phyloP scores from a whole-genome alignment of 495 filamentous ascomycete species.

The Neurospora terricola region DNA sequence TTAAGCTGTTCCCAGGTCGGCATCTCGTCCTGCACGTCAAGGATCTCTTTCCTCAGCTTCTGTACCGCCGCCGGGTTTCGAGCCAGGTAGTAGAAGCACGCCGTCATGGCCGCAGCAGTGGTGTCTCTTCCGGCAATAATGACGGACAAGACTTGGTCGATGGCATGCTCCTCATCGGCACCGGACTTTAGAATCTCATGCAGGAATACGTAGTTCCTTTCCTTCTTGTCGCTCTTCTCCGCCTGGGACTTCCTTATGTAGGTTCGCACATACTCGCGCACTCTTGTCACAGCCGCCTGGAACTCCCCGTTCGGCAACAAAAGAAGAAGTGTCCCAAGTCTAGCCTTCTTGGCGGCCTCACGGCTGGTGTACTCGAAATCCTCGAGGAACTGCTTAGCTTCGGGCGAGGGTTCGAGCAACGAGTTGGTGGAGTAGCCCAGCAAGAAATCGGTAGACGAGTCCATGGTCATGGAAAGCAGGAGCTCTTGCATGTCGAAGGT shows the following conservation, averaged over 20 bases:
- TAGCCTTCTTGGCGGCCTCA: conserved; percentile 31
- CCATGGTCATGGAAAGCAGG: conserved; percentile 53
- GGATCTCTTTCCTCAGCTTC: conserved; percentile 39
- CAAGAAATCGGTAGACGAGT: conserved; percentile 57
- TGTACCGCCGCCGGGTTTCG: conserved; percentile 40
- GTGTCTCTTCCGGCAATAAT: conserved; percentile 52
- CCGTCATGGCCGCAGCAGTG: conserved; percentile 47
- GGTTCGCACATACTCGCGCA: conserved; percentile 30
- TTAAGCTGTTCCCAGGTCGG: conserved; percentile 38
- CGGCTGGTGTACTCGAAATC: conserved; percentile 30
- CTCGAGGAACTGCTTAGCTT: conserved; percentile 24
- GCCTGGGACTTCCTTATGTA: conserved; percentile 29
- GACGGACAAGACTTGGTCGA: conserved; percentile 41
- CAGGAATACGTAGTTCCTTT: conserved; percentile 41
- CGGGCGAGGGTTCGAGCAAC: conserved; percentile 19
- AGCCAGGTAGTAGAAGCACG: conserved; percentile 52
- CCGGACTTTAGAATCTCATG: conserved; percentile 35
- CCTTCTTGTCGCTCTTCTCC: conserved; percentile 7
- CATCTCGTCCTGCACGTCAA: conserved; percentile 15
- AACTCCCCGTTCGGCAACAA: conserved; percentile 42
- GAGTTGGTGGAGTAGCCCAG: conserved; percentile 31
- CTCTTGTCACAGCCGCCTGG: conserved; percentile 26
- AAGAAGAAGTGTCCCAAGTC: conserved; percentile 45
- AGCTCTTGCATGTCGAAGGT: conserved; percentile 52
- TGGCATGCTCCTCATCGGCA: conserved; percentile 23